phyloP scores from a whole-genome alignment of 805 yeast species.

The Candida glaebosa region DNA sequence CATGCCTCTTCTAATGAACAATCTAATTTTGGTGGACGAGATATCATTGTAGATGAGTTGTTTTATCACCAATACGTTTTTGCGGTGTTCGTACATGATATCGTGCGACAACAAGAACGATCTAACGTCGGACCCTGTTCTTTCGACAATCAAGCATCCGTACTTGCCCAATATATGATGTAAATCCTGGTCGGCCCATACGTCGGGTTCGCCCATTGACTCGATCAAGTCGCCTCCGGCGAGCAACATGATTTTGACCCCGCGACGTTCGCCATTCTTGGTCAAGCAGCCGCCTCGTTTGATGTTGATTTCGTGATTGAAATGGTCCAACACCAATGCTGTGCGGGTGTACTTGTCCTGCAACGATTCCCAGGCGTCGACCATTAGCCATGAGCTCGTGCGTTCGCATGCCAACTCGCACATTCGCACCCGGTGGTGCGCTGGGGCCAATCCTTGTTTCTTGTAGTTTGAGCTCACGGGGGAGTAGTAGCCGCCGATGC shows the following conservation, averaged over 20 bases:
- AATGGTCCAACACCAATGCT: constrained; percentile 92
- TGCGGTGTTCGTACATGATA: constrained; percentile 93
- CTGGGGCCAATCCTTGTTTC: constrained; percentile 87
- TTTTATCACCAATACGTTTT: constrained; percentile 90
- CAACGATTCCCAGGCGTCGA: constrained; percentile 97
- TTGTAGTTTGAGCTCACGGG: constrained; percentile 93
- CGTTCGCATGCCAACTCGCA: constrained; percentile 97
- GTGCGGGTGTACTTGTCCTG: constrained; percentile 91
- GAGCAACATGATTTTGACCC: constrained; percentile 89
- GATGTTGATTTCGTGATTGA: constrained; percentile 90
- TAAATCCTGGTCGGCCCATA: constrained; percentile 95
- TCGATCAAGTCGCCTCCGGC: constrained; percentile 99
- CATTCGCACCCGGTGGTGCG: constrained; percentile 92
- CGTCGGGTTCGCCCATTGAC: constrained; percentile 99
- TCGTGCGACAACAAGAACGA: constrained; percentile 90
- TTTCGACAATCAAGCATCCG: constrained; percentile 94
- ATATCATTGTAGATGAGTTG: constrained; percentile 96
- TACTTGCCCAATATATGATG: constrained; percentile 94
- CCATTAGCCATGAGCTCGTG: constrained; percentile 97
- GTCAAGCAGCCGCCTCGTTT: constrained; percentile 80
- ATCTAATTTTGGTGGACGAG: constrained; percentile 88
- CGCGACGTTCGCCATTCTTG: constrained; percentile 58
- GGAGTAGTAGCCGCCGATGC: constrained; percentile 92
- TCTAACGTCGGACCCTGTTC: constrained; percentile 95
- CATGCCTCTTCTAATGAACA: constrained; percentile 93